Conservation (phyloP, 768 basidiomycete species). For the Sutorius australiensis region DNA sequence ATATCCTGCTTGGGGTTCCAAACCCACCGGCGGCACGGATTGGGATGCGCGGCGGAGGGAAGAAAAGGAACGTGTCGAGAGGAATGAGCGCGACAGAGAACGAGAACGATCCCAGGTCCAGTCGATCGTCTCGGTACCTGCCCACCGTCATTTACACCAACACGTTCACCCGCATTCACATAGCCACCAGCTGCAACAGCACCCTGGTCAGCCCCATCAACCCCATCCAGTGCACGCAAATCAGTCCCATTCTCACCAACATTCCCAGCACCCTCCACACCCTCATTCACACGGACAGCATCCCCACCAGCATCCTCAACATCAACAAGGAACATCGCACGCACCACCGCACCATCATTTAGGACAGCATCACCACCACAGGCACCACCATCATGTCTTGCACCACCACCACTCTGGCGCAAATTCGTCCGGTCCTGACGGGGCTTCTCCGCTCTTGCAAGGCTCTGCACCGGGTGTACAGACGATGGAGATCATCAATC, state of each 20-base stretch:
- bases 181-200: constrained; percentile 33
- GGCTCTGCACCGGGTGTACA: constrained; percentile 35
- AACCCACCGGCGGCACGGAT: constrained; percentile 29
- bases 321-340: constrained; percentile 28
- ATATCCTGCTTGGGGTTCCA: constrained; percentile 32
- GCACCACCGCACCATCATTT: constrained; percentile 43
- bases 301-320: constrained; percentile 33
- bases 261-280: constrained; percentile 31
- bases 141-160: constrained; percentile 34
- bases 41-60: constrained; percentile 36
- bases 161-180: constrained; percentile 33
- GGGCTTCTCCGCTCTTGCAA: constrained; percentile 34
- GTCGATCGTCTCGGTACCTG: constrained; percentile 17
- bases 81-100: constrained; percentile 27
- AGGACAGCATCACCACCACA: constrained; percentile 50
- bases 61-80: constrained; percentile 26
- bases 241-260: constrained; percentile 31
- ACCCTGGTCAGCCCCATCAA: constrained; percentile 18
- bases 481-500: constrained; percentile 50
- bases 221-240: constrained; percentile 27
- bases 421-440: constrained; percentile 25
- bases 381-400: constrained; percentile 38
- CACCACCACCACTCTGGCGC: constrained; percentile 48
- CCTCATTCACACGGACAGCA: constrained; percentile 26
- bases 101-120: constrained; percentile 30